These are phyloP conservation scores for Neurospora sp. DNA, from an alignment of 495 filamentous ascomycete species.

Conservation along the genomic window DNA sequence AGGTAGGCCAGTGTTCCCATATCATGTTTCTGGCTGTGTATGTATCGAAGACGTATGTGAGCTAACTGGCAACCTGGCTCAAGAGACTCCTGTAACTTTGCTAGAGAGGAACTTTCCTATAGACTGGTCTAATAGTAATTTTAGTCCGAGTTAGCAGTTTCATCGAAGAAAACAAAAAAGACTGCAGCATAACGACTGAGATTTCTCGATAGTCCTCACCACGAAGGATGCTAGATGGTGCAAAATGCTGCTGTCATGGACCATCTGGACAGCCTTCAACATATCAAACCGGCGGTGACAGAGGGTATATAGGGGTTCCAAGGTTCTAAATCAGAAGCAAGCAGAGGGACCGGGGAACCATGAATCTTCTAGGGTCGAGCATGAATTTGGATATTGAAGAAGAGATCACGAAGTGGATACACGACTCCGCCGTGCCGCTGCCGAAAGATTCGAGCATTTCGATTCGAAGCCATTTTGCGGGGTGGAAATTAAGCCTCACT, in stretches of 20 bases:
- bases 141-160: not conserved
- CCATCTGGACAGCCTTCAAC: not conserved
- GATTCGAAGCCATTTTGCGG: not conserved
- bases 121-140: not conserved
- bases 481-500: not conserved
- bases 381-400: not conserved
- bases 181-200: not conserved
- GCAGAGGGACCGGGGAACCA: not conserved
- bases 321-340: not conserved
- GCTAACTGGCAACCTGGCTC: not conserved
- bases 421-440: not conserved
- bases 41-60: not conserved
- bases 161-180: not conserved
- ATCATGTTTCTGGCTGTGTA: not conserved
- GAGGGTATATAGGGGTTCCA: not conserved
- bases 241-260: not conserved
- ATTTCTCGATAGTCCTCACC: not conserved
- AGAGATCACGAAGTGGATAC: not conserved
- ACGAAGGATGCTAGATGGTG: not conserved
- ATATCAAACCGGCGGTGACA: not conserved
- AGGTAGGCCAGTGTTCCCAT: not conserved
- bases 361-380: not conserved
- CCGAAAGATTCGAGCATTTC: not conserved
- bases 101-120: not conserved
- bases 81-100: not conserved